Evolutionary conservation across 352 stramenopile species (phyloP).

Genomic region (Phytophthora ohioensis): DNA sequence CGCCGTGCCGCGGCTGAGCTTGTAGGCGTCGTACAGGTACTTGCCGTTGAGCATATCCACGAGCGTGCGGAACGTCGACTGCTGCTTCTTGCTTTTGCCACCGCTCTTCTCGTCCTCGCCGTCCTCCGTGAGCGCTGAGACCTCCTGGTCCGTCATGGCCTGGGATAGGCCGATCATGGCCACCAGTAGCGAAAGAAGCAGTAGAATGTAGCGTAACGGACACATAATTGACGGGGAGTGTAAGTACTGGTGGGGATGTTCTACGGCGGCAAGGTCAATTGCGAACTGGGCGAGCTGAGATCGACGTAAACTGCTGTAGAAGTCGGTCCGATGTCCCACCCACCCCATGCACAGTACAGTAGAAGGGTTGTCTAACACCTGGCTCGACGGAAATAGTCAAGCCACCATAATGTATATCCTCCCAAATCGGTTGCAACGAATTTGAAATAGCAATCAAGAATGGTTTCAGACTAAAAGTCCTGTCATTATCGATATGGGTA

Average conservation of each 20-base stretch:
- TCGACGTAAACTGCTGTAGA: constrained; percentile 27
- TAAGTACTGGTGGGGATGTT: no score
- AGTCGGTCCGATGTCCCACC: constrained; percentile 26
- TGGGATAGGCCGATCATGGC: constrained; percentile 87
- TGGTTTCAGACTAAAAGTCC: not conserved
- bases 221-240: constrained; percentile 55
- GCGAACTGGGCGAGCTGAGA: constrained; percentile 28
- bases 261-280: constrained; percentile 28
- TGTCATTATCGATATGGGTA: not conserved
- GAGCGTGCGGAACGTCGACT: constrained; percentile 77
- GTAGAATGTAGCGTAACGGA: constrained; percentile 87
- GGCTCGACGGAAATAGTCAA: constrained; percentile 27
- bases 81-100: constrained; percentile 48
- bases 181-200: constrained; percentile 85
- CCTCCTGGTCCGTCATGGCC: constrained; percentile 76
- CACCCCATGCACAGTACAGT: constrained; percentile 29
- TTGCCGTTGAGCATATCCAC: constrained; percentile 90
- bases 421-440: not conserved
- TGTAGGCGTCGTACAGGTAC: constrained; percentile 89
- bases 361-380: constrained; percentile 27
- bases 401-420: not conserved
- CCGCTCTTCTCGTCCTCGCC: constrained; percentile 68
- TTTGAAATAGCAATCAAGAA: not conserved
- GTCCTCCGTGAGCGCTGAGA: constrained; percentile 61
- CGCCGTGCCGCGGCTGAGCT: constrained; percentile 50